Evolutionary conservation across 805 yeast genomes (phyloP), one percentile per base, ranked within the genome.

Genomic region (Kodamaea nitidulidarum): DNA sequence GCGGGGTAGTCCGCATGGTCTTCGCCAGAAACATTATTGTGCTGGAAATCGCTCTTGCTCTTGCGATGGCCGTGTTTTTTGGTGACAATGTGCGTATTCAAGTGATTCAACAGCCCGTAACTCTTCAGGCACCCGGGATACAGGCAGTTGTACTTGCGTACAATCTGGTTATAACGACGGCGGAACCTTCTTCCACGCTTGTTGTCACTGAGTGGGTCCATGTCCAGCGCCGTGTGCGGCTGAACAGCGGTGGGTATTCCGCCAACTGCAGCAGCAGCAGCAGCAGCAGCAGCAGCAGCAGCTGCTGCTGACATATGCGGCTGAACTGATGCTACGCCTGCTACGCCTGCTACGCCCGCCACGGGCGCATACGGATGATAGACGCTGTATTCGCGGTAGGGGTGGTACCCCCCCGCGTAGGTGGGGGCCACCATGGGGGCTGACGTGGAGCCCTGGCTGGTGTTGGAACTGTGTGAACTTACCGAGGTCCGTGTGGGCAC

Each of bases 71-170:
- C 73, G 44, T 67, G 73, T 33, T 64, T 67, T 43, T 67, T 67
- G 44, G 71, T 65, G 20, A 67, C 71, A 4, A 67, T 67, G 47
- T 67, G 73, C 9, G 73, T 67, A 48, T 67, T 67, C 36, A 67
- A 48, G 48, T 67, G 73, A 49, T 67, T 67, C 36, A 67, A 52
- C 34, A 65, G 59, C 0, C 73, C 73, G 46, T 67, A 67, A 43
- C 69, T 61, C 46, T 67, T 67, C 38, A 59, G 49, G 46, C 73
- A 67, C 1, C 69, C 71, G 8, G 66, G 62, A 37, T 39, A 61
- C 22, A 60, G 47, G 42, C 73, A 67, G 35, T 44, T 52, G 47
- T 47, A 47, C 39, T 60, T 59, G 15, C 68, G 44, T 7, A 60
- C 51, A 32, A 63, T 64, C 41, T 63, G 70, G 46, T 62, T 63